Conservation (phyloP, 2,329 filamentous ascomycete species). For the Calonectria pauciramosa region DNA sequence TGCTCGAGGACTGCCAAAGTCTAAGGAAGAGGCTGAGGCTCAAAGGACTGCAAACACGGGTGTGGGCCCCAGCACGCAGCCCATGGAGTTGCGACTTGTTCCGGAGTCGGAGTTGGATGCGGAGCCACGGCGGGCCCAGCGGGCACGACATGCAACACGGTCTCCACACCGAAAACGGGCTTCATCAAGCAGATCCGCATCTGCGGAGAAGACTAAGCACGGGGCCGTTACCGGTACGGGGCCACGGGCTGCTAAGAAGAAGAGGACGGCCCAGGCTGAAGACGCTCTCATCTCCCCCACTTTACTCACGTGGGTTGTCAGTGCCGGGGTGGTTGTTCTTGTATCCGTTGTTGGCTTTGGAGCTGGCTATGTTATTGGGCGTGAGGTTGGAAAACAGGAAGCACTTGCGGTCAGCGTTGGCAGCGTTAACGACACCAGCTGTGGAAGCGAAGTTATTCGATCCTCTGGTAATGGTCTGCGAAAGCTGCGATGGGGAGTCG, state of each 20-base stretch:
- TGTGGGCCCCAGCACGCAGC: slow-evolving; percentile 63
- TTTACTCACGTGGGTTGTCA: slow-evolving; percentile 74
- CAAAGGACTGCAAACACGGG: slow-evolving; percentile 51
- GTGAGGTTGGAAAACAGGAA: slow-evolving; percentile 76
- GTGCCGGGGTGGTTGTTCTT: slow-evolving; percentile 76
- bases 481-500: slow-evolving; percentile 67
- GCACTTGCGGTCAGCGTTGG: slow-evolving; percentile 55
- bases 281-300: slow-evolving; percentile 69
- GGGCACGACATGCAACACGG: slow-evolving; percentile 34
- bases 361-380: slow-evolving; percentile 76
- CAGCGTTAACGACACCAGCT: slow-evolving; percentile 62
- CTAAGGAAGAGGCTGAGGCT: slow-evolving; percentile 61
- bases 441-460: slow-evolving; percentile 67
- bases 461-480: slow-evolving; percentile 65
- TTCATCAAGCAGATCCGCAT: slow-evolving; percentile 48
- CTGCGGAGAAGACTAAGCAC: slow-evolving; percentile 65
- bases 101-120: slow-evolving; percentile 72
- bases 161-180: slow-evolving; percentile 43
- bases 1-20: slow-evolving; percentile 84
- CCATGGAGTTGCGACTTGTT: slow-evolving; percentile 71
- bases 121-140: slow-evolving; percentile 45
- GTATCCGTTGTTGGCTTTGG: slow-evolving; percentile 78
- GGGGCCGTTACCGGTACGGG: slow-evolving; percentile 56
- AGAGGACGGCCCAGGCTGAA: slow-evolving; percentile 60
- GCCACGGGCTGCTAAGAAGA: slow-evolving; percentile 70